These are phyloP conservation scores for Prinsepia uniflora DNA, from an alignment of 306 rosid species.

Conservation along the genomic window DNA sequence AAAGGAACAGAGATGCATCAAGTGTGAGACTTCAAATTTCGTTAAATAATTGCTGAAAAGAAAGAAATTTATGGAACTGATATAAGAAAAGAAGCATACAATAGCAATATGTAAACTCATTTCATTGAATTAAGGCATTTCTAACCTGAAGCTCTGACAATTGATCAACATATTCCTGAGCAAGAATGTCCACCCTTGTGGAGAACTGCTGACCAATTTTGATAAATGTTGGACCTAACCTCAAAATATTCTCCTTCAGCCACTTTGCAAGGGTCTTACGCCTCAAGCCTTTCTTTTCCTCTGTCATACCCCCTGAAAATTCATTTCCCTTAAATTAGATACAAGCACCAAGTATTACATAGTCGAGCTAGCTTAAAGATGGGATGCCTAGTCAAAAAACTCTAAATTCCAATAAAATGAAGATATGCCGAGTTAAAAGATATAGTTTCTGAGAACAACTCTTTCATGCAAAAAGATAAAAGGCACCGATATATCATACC, in stretches of 20 bases:
- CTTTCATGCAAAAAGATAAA: not conserved
- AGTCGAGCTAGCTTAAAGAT: not conserved
- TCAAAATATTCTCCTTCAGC: conserved; percentile 92
- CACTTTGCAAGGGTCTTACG: conserved; percentile 89
- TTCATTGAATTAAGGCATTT: conserved; percentile 10
- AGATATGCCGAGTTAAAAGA: not conserved
- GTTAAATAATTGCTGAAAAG: not conserved
- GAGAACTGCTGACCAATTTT: conserved; percentile 99
- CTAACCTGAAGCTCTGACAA: conserved; percentile 96
- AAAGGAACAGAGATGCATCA: not conserved
- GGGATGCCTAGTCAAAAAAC: not conserved
- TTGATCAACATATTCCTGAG: conserved; percentile 96
- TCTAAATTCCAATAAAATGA: not conserved
- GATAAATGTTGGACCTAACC: conserved; percentile 97
- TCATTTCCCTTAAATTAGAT: conserved; percentile 3
- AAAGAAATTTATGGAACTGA: not conserved
- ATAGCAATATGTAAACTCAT: not conserved
- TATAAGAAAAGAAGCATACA: conserved; percentile 12
- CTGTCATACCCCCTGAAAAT: conserved; percentile 82
- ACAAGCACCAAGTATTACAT: not conserved
- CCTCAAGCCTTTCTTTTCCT: conserved; percentile 64
- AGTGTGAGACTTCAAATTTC: not conserved
- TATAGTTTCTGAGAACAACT: not conserved
- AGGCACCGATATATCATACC: not conserved
- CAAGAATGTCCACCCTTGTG: conserved; percentile 96